Evolutionary conservation across 148 eudicot genomes (phyloP).

Genomic region (Selenicereus undatus): DNA sequence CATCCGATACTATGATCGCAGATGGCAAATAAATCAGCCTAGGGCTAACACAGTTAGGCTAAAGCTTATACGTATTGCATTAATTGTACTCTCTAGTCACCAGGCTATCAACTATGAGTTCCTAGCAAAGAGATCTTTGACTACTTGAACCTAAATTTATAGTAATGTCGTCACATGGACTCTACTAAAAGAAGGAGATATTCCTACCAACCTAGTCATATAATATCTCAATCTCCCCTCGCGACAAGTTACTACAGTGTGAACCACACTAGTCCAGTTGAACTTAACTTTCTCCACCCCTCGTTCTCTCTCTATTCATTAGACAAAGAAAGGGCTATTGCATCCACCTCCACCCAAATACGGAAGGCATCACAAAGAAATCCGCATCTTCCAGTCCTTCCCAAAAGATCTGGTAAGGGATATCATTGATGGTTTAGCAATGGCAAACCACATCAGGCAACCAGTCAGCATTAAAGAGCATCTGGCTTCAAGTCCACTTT

Average conservation of each 20-base stretch:
- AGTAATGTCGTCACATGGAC: not conserved
- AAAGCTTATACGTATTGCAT: not conserved
- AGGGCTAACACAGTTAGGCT: too few species aligned
- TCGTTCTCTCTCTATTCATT: not conserved
- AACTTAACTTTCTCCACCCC: not conserved
- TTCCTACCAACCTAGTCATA: not conserved
- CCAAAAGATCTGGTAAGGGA: too few species aligned
- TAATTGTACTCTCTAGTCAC: not conserved
- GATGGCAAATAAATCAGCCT: not conserved
- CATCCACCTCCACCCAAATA: too few species aligned
- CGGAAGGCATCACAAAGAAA: too few species aligned
- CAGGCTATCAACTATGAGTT: not conserved
- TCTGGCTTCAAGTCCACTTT: too few species aligned
- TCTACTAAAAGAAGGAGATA: not conserved
- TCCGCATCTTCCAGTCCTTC: too few species aligned
- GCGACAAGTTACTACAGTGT: not conserved
- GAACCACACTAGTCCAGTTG: not conserved
- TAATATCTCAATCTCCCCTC: not conserved
- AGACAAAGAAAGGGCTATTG: not conserved
- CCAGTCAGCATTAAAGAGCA: too few species aligned
- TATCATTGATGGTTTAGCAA: too few species aligned
- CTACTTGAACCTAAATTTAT: not conserved
- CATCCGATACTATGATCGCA: not conserved
- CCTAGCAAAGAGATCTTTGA: not conserved
- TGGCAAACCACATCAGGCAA: too few species aligned